Evolutionary conservation across 1,284 basidiomycete genomes (phyloP).

Genomic region (Ustilago cynodontis): DNA sequence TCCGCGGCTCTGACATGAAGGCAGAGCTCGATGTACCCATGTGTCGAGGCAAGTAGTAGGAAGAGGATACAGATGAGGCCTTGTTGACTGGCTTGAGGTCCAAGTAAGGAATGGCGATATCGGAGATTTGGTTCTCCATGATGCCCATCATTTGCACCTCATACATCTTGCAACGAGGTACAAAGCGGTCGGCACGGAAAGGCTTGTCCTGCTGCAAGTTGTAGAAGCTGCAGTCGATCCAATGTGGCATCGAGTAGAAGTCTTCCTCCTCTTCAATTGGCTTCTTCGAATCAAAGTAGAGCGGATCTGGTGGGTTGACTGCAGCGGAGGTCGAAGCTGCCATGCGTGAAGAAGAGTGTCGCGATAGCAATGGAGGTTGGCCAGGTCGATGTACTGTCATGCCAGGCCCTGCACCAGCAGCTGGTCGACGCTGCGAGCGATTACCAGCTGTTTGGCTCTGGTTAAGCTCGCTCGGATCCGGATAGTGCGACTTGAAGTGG

Average conservation of each 20-base stretch:
- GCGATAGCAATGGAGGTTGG: constrained; percentile 30
- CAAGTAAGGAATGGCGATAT: constrained; percentile 66
- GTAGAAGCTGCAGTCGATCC: constrained; percentile 70
- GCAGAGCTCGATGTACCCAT: constrained; percentile 39
- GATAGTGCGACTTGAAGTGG: constrained; percentile 61
- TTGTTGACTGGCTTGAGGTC: constrained; percentile 51
- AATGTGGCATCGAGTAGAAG: constrained; percentile 67
- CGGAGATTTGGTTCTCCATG: constrained; percentile 67
- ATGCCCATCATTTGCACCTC: constrained; percentile 68
- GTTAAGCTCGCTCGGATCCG: constrained; percentile 43
- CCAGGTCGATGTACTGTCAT: constrained; percentile 31
- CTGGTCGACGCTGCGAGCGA: constrained; percentile 23
- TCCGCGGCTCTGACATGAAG: constrained; percentile 37
- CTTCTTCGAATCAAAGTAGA: constrained; percentile 60
- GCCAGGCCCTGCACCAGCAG: constrained; percentile 33
- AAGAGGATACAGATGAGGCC: constrained; percentile 48
- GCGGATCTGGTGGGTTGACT: constrained; percentile 56
- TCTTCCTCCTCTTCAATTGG: constrained; percentile 40
- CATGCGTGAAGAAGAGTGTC: constrained; percentile 39
- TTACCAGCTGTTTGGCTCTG: constrained; percentile 20
- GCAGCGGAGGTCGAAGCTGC: constrained; percentile 8
- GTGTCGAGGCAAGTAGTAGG: constrained; percentile 48
- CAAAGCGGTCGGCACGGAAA: constrained; percentile 66
- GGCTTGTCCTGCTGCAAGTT: constrained; percentile 68
- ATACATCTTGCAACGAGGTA: constrained; percentile 69